Conservation (phyloP, 352 stramenopile species). For the Globisporangium iwayamae region DNA sequence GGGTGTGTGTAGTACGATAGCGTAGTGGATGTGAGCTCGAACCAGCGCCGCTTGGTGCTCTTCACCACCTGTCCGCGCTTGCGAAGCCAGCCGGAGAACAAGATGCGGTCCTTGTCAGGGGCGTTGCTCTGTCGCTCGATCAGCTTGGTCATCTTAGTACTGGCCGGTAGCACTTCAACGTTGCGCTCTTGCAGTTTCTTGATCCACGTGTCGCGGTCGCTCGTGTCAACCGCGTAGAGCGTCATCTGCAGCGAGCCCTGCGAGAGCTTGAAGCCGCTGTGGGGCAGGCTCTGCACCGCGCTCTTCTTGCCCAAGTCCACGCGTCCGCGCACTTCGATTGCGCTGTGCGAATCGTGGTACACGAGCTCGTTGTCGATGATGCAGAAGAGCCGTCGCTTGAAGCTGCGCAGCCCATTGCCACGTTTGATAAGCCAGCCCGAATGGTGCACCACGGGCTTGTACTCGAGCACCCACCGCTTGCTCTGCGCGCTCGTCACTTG, state of each 20-base stretch:
- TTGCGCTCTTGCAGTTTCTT: slow-evolving; percentile 71
- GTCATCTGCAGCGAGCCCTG: slow-evolving; percentile 79
- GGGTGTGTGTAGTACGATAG: slow-evolving; percentile 80
- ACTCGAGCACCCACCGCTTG: slow-evolving; percentile 68
- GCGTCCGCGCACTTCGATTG: slow-evolving; percentile 67
- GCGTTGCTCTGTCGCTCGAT: slow-evolving; percentile 54
- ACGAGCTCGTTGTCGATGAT: slow-evolving; percentile 84
- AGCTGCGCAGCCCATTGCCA: slow-evolving; percentile 70
- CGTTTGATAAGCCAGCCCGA: slow-evolving; percentile 88
- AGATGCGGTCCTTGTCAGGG: slow-evolving; percentile 42
- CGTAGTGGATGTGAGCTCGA: slow-evolving; percentile 65
- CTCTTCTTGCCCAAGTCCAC: slow-evolving; percentile 69
- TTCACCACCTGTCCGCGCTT: slow-evolving; percentile 85
- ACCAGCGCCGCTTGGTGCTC: slow-evolving; percentile 85
- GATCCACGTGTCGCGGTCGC: slow-evolving; percentile 83
- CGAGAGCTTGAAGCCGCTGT: slow-evolving; percentile 73
- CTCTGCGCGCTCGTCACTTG: slow-evolving; percentile 55
- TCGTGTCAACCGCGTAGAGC: slow-evolving; percentile 71
- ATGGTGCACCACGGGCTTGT: slow-evolving; percentile 78
- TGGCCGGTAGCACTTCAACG: slow-evolving; percentile 54
- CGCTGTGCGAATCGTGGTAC: slow-evolving; percentile 81
- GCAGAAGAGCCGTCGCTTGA: slow-evolving; percentile 85
- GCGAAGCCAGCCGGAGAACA: slow-evolving; percentile 80
- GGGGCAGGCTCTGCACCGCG: slow-evolving; percentile 56
- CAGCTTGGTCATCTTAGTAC: slow-evolving; percentile 48